phyloP scores from a whole-genome alignment of 108 stramenopile genomes.

The Skeletonema potamos region DNA sequence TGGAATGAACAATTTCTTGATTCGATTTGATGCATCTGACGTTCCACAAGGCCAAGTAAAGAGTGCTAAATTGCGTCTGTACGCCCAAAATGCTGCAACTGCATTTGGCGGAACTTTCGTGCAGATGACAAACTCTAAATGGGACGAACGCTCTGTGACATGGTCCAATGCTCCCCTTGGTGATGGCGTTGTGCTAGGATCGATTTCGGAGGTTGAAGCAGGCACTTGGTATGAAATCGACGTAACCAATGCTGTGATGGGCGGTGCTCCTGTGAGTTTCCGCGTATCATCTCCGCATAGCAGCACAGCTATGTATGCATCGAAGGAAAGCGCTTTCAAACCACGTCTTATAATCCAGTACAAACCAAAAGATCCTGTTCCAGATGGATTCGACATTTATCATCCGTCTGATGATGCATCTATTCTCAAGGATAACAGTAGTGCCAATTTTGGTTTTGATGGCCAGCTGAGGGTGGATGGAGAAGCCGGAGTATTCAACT shows the following conservation, averaged over 20 bases:
- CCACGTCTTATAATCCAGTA: conserved; percentile 32
- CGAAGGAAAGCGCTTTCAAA: conserved; percentile 37
- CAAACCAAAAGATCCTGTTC: conserved; percentile 20
- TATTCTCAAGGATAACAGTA: conserved; percentile 22
- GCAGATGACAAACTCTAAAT: conserved; percentile 22
- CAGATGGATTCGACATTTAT: conserved; percentile 23
- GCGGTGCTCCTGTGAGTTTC: conserved; percentile 39
- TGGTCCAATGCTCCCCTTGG: conserved; percentile 39
- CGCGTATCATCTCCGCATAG: conserved; percentile 43
- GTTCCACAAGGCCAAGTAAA: conserved; percentile 37
- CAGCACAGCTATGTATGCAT: conserved; percentile 33
- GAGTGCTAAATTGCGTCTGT: conserved; percentile 29
- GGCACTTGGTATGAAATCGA: conserved; percentile 46
- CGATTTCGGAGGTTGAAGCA: conserved; percentile 27
- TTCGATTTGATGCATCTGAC: conserved; percentile 40
- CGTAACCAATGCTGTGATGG: conserved; percentile 41
- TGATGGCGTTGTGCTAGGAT: conserved; percentile 40
- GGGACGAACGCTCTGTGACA: conserved; percentile 38
- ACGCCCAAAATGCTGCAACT: conserved; percentile 23
- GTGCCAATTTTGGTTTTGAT: conserved; percentile 29
- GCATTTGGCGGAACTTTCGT: conserved; percentile 46
- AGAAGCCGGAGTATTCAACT: conserved; percentile 29
- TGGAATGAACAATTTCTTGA: conserved; percentile 36
- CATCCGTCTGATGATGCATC: conserved; percentile 40
- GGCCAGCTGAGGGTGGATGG: conserved; percentile 38